A percentile compares a stretch with the other conserved stretches of the same genome.
phyloP scores from a whole-genome alignment of 2,329 filamentous ascomycete genomes.

The Phoma sp. region DNA sequence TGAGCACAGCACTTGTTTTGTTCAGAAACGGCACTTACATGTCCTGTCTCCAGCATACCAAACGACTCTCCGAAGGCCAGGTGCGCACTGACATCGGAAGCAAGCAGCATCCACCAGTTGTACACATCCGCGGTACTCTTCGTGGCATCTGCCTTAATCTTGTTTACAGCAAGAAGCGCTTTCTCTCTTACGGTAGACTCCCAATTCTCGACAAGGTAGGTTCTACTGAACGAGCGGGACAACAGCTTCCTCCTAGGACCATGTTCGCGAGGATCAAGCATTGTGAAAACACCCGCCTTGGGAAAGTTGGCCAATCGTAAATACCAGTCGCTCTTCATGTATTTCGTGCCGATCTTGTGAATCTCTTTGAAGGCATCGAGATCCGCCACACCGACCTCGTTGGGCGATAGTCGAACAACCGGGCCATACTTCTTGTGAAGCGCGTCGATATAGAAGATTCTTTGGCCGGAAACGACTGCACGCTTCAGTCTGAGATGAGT shows the following conservation, averaged over 20 bases:
- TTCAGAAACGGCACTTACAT: constrained; percentile 31
- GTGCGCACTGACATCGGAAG: constrained; percentile 48
- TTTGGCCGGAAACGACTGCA: constrained; percentile 47
- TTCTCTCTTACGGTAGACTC: constrained; percentile 46
- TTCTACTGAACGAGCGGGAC: constrained; percentile 47
- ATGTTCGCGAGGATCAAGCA: constrained; percentile 47
- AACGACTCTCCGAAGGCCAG: constrained; percentile 52
- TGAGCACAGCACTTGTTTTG: neutral
- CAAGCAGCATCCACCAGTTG: constrained; percentile 51
- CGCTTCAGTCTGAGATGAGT: constrained; percentile 48
- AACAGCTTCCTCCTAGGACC: constrained; percentile 46
- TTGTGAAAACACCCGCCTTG: constrained; percentile 46
- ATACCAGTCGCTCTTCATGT: constrained; percentile 41
- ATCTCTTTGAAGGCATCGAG: constrained; percentile 40
- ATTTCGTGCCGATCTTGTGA: constrained; percentile 40
- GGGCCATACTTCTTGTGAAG: constrained; percentile 47
- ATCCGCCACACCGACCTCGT: constrained; percentile 42
- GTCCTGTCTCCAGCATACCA: constrained; percentile 47
- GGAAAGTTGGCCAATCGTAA: constrained; percentile 32
- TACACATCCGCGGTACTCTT: constrained; percentile 43
- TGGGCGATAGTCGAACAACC: constrained; percentile 41
- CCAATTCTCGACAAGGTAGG: constrained; percentile 47
- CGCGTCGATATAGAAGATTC: constrained; percentile 50
- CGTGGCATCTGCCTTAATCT: constrained; percentile 38
- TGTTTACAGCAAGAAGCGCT: constrained; percentile 39